A percentile compares a stretch with the other conserved stretches of the same genome.
Evolutionary conservation across 495 filamentous ascomycete genomes (phyloP).

Genomic region (Choiromyces venosus): DNA sequence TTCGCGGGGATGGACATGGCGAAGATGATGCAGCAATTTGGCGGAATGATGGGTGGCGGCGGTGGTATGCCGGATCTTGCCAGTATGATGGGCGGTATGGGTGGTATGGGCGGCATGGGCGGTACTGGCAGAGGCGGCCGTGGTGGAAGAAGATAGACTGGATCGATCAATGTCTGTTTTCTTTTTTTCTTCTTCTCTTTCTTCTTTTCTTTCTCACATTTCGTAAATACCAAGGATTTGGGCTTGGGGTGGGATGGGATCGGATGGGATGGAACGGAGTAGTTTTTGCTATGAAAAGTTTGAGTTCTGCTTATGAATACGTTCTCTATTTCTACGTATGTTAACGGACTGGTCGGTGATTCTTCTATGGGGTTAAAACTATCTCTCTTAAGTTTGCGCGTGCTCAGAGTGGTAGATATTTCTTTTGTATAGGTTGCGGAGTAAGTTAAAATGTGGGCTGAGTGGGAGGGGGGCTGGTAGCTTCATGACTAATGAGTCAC

Average conservation of each 20-base stretch:
- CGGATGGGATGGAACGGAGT: neutral
- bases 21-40: conserved; percentile 80
- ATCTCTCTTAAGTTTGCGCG: too few species aligned
- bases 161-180: neutral
- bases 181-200: conserved; percentile 4
- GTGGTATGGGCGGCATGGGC: conserved; percentile 46
- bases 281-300: neutral
- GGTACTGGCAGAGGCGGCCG: conserved; percentile 17
- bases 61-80: conserved; percentile 37
- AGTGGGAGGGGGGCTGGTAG: too few species aligned
- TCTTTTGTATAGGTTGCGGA: too few species aligned
- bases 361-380: too few species aligned
- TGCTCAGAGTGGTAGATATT: too few species aligned
- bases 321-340: neutral
- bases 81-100: conserved; percentile 33
- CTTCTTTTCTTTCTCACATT: neutral
- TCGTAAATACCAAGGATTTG: neutral
- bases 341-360: too few species aligned
- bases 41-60: conserved; percentile 61
- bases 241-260: neutral
- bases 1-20: conserved; percentile 65
- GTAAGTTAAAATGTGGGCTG: too few species aligned
- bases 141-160: conserved; percentile 23
- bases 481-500: too few species aligned
- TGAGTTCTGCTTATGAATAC: neutral